phyloP scores from a whole-genome alignment of 805 yeast species.

The Candida loeiensis region DNA sequence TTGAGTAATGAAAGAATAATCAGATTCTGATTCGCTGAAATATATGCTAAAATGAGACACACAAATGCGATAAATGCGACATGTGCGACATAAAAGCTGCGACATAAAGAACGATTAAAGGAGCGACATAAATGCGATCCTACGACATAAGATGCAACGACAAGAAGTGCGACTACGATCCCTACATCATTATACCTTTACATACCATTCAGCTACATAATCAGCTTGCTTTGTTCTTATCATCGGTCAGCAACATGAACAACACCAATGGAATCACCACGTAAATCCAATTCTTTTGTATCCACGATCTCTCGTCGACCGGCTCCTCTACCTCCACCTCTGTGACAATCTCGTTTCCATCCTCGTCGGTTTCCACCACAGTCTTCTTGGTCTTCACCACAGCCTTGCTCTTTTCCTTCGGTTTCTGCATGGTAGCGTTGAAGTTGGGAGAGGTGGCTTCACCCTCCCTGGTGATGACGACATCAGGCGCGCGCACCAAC shows the following conservation, averaged over 20 bases:
- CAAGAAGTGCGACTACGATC: not conserved
- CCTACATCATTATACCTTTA: too few species aligned
- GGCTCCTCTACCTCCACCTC: constrained; percentile 20
- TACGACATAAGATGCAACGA: not conserved
- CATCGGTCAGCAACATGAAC: constrained; percentile 27
- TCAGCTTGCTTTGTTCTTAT: constrained; percentile 1
- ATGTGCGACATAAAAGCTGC: not conserved
- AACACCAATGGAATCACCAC: constrained; percentile 46
- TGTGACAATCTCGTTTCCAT: constrained; percentile 22
- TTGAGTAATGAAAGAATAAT: constrained; percentile 20
- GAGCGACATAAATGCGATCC: too few species aligned
- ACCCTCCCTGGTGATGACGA: constrained; percentile 9
- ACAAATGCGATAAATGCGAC: not conserved
- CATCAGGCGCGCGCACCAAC: constrained; percentile 2
- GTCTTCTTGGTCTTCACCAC: constrained; percentile 16
- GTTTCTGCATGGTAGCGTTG: constrained; percentile 10
- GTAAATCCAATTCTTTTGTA: constrained; percentile 63
- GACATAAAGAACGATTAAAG: too few species aligned
- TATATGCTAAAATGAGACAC: not conserved
- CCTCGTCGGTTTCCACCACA: constrained; percentile 18
- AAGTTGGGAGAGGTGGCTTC: constrained; percentile 29
- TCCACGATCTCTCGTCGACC: constrained; percentile 39
- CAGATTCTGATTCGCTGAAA: constrained; percentile 27
- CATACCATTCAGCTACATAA: not conserved
- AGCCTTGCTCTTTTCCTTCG: constrained; percentile 12